Percentiles rank a stretch among this genome's conserved stretches.
Evolutionary conservation across 129 eudicot genomes (phyloP).

Genomic region (Tagetes patula): DNA sequence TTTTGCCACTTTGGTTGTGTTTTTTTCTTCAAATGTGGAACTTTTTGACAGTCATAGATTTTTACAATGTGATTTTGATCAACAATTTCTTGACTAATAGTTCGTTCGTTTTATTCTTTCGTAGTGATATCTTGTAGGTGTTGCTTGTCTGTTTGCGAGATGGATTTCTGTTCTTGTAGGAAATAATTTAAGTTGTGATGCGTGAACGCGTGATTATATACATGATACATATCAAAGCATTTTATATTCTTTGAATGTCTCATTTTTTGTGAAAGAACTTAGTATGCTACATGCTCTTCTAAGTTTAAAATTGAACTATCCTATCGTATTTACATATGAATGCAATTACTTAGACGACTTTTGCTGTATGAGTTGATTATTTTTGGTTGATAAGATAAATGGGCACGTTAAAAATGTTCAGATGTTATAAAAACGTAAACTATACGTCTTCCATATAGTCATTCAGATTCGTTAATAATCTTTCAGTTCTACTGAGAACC

Average conservation of each 20-base stretch:
- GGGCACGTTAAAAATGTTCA: neutral
- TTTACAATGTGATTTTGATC: neutral
- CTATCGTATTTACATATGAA: too few relatives aligned
- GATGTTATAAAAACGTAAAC: neutral
- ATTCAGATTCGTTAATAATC: neutral
- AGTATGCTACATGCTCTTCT: too few relatives aligned
- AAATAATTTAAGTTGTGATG: neutral
- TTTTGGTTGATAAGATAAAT: neutral
- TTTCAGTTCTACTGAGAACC: too few relatives aligned
- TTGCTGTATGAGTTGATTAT: neutral
- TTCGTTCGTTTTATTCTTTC: slow-evolving; percentile 2
- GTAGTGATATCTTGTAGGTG: neutral
- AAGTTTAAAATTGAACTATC: neutral
- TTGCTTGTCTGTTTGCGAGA: neutral
- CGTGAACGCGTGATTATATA: neutral
- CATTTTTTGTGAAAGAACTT: too few relatives aligned
- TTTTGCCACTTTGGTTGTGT: neutral
- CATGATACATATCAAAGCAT: neutral
- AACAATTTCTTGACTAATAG: neutral
- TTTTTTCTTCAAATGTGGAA: neutral
- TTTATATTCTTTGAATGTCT: slow-evolving; percentile 6
- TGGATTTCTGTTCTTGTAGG: neutral
- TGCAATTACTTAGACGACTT: neutral
- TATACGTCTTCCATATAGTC: neutral
- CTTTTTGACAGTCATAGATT: neutral